These are phyloP conservation scores for Rutstroemia sp. DNA, from an alignment of 2,329 filamentous ascomycete genomes.

Conservation along the genomic window DNA sequence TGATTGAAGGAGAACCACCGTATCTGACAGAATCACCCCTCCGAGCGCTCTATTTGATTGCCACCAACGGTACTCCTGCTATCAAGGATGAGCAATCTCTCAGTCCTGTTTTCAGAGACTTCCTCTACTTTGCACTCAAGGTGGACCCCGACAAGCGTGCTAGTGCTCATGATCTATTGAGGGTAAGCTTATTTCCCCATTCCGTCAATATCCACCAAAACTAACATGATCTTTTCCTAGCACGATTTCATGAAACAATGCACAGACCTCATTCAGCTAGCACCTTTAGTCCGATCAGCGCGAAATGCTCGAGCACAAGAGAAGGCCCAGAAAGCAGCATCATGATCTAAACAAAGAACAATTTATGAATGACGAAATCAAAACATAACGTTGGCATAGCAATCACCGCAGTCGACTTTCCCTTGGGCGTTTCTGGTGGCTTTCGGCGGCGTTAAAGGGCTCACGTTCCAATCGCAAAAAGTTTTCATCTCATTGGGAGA, in stretches of 20 bases:
- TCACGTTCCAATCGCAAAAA: no score
- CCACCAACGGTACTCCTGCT: constrained; percentile 87
- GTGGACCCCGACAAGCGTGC: constrained; percentile 96
- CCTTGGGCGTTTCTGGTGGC: constrained; percentile 2
- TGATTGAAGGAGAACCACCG: constrained; percentile 97
- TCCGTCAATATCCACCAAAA: not conserved
- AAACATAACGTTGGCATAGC: constrained; percentile 5
- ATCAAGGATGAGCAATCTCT: constrained; percentile 90
- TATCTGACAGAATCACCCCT: constrained; percentile 94
- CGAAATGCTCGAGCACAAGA: constrained; percentile 80
- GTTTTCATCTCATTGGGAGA: no score
- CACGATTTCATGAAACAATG: constrained; percentile 76
- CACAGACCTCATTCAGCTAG: constrained; percentile 66
- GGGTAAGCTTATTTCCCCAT: constrained; percentile 52
- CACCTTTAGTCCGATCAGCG: constrained; percentile 80
- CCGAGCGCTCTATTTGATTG: constrained; percentile 89
- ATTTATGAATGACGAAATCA: constrained; percentile 8
- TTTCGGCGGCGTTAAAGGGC: no score
- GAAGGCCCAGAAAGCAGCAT: constrained; percentile 57
- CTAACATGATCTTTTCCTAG: constrained; percentile 35
- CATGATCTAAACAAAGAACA: constrained; percentile 10
- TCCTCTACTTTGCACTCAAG: constrained; percentile 86
- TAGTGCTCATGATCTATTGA: constrained; percentile 85
- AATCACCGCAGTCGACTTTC: constrained; percentile 3
- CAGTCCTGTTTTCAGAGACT: constrained; percentile 78